phyloP scores from a whole-genome alignment of 192 early-diverging fungal genomes.

The Podila minutissima region DNA sequence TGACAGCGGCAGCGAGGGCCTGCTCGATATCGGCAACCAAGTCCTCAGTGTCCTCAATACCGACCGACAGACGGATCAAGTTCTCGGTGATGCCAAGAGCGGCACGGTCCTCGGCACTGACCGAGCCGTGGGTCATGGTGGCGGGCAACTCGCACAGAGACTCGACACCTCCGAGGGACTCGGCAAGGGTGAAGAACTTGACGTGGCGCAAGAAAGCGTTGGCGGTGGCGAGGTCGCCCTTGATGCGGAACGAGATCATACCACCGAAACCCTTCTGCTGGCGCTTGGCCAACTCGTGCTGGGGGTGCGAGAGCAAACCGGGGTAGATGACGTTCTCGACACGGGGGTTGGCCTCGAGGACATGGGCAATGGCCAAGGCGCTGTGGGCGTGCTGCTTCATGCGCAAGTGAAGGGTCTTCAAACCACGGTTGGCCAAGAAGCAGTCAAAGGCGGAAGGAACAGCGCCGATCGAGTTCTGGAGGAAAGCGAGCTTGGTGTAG shows the following conservation, averaged over 20 bases:
- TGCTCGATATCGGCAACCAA: constrained; percentile 56
- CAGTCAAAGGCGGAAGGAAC: constrained; percentile 98
- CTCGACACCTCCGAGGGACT: constrained; percentile 96
- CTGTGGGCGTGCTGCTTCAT: constrained; percentile 92
- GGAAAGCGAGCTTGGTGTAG: constrained; percentile 81
- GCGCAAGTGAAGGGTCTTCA: constrained; percentile 95
- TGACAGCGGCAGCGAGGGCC: constrained; percentile 43
- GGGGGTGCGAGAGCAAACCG: constrained; percentile 88
- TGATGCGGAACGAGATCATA: constrained; percentile 96
- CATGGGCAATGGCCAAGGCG: constrained; percentile 85
- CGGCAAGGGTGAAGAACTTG: constrained; percentile 92
- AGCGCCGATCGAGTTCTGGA: constrained; percentile 98
- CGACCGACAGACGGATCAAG: constrained; percentile 92
- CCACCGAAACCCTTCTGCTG: constrained; percentile 96
- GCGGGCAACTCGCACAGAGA: constrained; percentile 93
- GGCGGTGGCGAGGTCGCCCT: constrained; percentile 79
- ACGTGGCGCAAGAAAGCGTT: constrained; percentile 86
- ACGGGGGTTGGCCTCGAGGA: constrained; percentile 72
- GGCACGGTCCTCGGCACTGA: constrained; percentile 86
- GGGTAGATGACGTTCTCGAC: constrained; percentile 95
- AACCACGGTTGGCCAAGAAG: constrained; percentile 92
- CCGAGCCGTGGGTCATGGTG: constrained; percentile 95
- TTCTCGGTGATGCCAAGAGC: constrained; percentile 92
- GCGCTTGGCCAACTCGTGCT: constrained; percentile 89
- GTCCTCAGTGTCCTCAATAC: constrained; percentile 92